Conservation (phyloP, 2,329 filamentous ascomycete genomes). For the Xylariaceae sp. region DNA sequence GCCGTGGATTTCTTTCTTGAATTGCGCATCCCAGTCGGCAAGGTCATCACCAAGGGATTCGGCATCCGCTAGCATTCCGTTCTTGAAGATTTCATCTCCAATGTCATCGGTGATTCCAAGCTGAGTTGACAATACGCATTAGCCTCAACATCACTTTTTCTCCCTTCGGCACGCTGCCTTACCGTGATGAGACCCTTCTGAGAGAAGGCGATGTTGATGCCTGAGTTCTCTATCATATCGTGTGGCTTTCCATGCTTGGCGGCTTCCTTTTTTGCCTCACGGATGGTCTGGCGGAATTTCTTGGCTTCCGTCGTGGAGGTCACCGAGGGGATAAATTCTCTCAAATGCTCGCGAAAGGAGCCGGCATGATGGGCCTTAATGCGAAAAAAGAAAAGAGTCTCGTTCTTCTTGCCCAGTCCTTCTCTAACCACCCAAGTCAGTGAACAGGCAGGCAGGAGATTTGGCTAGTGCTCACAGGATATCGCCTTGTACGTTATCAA, state of each 20-base stretch:
- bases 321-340: conserved; percentile 14
- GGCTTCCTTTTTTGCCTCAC: conserved; percentile 13
- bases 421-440: conserved; percentile 12
- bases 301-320: conserved; percentile 18
- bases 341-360: conserved; percentile 11
- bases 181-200: conserved; percentile 26
- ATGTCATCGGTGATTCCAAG: conserved; percentile 31
- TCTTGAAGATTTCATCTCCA: conserved; percentile 33
- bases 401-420: conserved; percentile 19
- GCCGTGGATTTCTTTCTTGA: conserved; percentile 36
- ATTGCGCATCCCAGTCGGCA: conserved; percentile 31
- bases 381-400: conserved; percentile 19
- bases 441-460: neutral
- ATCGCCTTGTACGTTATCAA: conserved; percentile 21
- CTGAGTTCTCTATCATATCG: conserved; percentile 17
- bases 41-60: conserved; percentile 30
- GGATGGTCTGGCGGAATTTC: conserved; percentile 13
- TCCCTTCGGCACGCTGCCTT: neutral
- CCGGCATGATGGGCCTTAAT: conserved; percentile 8
- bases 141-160: neutral
- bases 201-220: conserved; percentile 28
- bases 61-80: conserved; percentile 34
- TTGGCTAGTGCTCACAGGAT: conserved; percentile 11
- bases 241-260: conserved; percentile 4
- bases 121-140: conserved; percentile 14